A percentile compares a stretch with the other conserved stretches of the same genome.
Evolutionary conservation across 257 asterid genomes (phyloP).

Genomic region (Solanum lycopersicoides): DNA sequence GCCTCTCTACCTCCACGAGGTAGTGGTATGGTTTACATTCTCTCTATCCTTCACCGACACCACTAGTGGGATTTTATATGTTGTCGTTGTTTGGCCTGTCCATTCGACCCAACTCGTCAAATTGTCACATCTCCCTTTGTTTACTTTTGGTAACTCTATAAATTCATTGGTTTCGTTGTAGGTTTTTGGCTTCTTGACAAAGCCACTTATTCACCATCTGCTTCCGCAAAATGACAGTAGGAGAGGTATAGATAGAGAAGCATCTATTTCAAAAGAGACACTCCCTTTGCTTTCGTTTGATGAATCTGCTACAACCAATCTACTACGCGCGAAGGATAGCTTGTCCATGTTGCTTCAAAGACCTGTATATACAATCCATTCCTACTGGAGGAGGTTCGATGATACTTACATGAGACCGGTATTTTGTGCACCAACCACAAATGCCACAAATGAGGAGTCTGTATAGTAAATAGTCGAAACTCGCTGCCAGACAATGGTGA

Average conservation of each 20-base stretch:
- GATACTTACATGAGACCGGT: slow-evolving; percentile 79
- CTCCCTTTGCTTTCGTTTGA: slow-evolving; percentile 77
- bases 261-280: slow-evolving; percentile 49
- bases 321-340: slow-evolving; percentile 55
- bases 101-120: background rate
- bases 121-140: background rate
- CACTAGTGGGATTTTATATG: background rate
- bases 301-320: slow-evolving; percentile 70
- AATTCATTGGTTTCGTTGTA: slow-evolving; percentile 8
- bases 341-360: slow-evolving; percentile 72
- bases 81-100: background rate
- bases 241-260: slow-evolving; percentile 41
- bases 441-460: background rate
- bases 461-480: background rate
- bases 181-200: slow-evolving; percentile 86
- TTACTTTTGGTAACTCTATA: background rate
- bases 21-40: background rate
- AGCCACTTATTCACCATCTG: slow-evolving; percentile 52
- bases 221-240: slow-evolving; percentile 34
- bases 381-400: slow-evolving; percentile 83
- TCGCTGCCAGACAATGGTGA: background rate
- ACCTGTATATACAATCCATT: slow-evolving; percentile 71
- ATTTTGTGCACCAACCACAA: slow-evolving; percentile 55
- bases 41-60: background rate
- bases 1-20: background rate